Evolutionary conservation across 805 yeast species (phyloP).

Genomic region (Cyberlindnera euphorbiiphila): DNA sequence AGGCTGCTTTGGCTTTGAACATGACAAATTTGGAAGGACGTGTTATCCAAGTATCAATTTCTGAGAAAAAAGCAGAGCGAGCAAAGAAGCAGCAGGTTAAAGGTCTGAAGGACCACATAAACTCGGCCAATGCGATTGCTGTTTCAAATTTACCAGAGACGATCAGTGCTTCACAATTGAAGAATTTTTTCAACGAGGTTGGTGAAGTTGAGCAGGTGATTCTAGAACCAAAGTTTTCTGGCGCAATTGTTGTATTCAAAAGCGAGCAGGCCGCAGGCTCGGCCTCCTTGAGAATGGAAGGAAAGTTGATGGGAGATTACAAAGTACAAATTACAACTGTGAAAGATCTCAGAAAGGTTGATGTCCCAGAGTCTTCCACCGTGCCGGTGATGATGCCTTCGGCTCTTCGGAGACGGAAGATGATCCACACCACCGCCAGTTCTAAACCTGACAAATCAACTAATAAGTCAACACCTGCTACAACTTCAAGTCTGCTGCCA

Average conservation of each 20-base stretch:
- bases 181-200: conserved; percentile 27
- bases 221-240: conserved; percentile 41
- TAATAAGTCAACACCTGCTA: not conserved
- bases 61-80: conserved; percentile 39
- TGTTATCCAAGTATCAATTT: conserved; percentile 43
- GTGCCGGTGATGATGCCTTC: conserved; percentile 13
- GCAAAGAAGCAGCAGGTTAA: conserved; percentile 28
- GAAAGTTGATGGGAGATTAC: conserved; percentile 35
- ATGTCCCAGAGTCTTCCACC: conserved; percentile 1
- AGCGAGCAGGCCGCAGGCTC: conserved; percentile 45
- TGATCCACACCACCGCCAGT: conserved; percentile 1
- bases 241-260: conserved; percentile 49
- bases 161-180: conserved; percentile 34
- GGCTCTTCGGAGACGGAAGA: conserved; percentile 8
- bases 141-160: conserved; percentile 34
- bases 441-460: not conserved
- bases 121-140: conserved; percentile 24
- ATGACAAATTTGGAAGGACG: conserved; percentile 42
- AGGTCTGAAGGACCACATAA: conserved; percentile 19
- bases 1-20: conserved; percentile 41
- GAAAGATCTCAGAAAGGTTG: conserved; percentile 26
- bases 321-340: conserved; percentile 33
- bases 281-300: conserved; percentile 42
- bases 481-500: not conserved
- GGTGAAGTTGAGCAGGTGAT: conserved; percentile 42